These are phyloP conservation scores for Melampsora larici-populina DNA, from an alignment of 1,284 basidiomycete genomes.

Conservation along the genomic window DNA sequence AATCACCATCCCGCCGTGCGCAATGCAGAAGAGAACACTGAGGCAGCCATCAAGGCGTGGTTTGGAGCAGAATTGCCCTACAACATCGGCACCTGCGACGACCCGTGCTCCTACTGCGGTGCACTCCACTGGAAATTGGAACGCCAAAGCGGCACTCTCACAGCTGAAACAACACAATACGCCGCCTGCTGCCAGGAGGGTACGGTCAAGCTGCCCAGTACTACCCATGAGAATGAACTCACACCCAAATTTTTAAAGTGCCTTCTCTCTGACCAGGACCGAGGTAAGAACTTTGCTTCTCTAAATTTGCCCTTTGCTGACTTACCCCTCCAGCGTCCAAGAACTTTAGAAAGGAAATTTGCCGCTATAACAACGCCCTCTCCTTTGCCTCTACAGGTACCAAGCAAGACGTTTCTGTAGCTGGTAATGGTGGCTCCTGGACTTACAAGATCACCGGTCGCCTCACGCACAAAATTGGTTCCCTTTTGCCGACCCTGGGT, in stretches of 20 bases:
- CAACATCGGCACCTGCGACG: not conserved
- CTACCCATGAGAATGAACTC: not conserved
- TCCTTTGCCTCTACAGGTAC: not conserved
- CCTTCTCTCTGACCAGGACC: too few relatives aligned
- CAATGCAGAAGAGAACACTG: too few relatives aligned
- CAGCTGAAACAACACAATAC: too few relatives aligned
- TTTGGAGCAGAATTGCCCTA: too few relatives aligned
- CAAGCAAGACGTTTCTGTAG: not conserved
- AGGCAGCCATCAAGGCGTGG: too few relatives aligned
- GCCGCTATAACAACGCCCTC: not conserved
- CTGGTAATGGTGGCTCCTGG: not conserved
- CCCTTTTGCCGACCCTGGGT: not conserved
- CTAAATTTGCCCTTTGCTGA: too few relatives aligned
- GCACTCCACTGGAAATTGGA: constrained; percentile 5
- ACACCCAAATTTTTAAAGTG: too few relatives aligned
- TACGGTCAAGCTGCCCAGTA: too few relatives aligned
- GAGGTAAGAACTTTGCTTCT: too few relatives aligned
- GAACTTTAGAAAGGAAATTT: not conserved
- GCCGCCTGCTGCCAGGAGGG: too few relatives aligned
- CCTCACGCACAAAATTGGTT: not conserved
- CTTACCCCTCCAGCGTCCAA: not conserved
- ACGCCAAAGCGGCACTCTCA: not conserved
- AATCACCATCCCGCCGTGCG: too few relatives aligned
- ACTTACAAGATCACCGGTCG: not conserved
- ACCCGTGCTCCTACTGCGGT: not conserved